Conservation (phyloP, 441 rosid genomes). For the Sinapis alba region DNA sequence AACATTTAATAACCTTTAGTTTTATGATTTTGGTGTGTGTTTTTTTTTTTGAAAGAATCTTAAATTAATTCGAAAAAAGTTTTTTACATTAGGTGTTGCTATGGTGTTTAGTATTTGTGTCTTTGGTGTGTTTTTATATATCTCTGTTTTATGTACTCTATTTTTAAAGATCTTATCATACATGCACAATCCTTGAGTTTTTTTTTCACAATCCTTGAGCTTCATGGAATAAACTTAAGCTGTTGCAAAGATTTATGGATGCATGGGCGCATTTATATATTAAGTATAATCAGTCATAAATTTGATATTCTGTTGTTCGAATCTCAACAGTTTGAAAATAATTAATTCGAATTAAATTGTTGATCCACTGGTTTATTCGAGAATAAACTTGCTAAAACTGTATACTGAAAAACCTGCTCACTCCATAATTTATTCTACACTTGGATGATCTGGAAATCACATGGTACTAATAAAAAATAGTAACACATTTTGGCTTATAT, state of each 20-base stretch:
- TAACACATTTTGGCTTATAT: neutral
- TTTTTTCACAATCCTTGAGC: neutral
- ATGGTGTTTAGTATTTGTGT: too few relatives aligned
- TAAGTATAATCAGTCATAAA: neutral
- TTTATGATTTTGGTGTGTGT: neutral
- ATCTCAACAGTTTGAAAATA: neutral
- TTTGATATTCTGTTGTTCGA: neutral
- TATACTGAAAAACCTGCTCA: neutral
- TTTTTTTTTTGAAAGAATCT: too few relatives aligned
- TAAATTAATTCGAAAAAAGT: too few relatives aligned
- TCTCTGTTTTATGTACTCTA: neutral
- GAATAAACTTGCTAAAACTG: neutral
- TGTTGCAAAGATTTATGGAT: neutral
- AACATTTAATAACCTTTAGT: neutral
- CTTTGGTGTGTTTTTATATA: too few relatives aligned
- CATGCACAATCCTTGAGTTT: neutral
- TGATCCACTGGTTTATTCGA: neutral
- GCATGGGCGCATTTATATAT: neutral
- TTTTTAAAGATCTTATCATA: neutral
- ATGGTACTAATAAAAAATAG: neutral
- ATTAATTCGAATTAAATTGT: neutral
- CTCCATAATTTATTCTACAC: constrained; percentile 6
- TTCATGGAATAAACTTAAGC: neutral
- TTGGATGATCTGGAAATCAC: constrained; percentile 24
- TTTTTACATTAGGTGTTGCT: too few relatives aligned